Evolutionary conservation across 345 rosid genomes (phyloP).

Genomic region (Gossypium ekmanianum): DNA sequence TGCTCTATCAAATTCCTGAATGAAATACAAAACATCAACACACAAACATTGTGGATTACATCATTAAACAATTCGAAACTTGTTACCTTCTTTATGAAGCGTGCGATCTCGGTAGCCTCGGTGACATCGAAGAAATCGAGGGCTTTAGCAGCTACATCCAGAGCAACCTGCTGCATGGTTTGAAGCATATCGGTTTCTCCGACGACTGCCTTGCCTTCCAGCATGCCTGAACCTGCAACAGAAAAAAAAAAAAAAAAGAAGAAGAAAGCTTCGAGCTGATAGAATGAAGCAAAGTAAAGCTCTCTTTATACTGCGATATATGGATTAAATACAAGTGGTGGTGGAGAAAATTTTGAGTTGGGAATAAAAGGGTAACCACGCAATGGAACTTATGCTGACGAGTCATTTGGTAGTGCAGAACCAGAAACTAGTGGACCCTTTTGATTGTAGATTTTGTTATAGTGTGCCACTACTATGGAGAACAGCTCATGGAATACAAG

Average conservation of each 20-base stretch:
- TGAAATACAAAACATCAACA: neutral
- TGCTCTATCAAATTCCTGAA: slow-evolving; percentile 53
- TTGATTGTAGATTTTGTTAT: neutral
- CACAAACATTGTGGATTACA: neutral
- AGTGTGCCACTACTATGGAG: no score
- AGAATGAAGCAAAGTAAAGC: neutral
- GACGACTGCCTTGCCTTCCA: slow-evolving; percentile 81
- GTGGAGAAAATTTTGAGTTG: slow-evolving; percentile 3
- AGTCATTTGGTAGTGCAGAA: no score
- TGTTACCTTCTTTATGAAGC: slow-evolving; percentile 69
- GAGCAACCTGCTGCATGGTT: slow-evolving; percentile 70
- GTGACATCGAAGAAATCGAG: slow-evolving; percentile 74
- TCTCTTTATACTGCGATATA: neutral
- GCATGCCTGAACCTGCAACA: slow-evolving; percentile 33
- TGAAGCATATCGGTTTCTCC: slow-evolving; percentile 82
- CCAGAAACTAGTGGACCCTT: neutral
- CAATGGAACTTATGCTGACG: neutral
- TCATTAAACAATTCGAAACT: neutral
- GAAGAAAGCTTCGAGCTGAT: neutral
- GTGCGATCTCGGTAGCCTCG: slow-evolving; percentile 62
- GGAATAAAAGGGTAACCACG: slow-evolving; percentile 4
- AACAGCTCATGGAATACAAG: neutral
- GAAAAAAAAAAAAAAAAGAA: neutral
- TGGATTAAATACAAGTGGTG: slow-evolving; percentile 9
- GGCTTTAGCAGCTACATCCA: slow-evolving; percentile 66